Conservation (phyloP, 2,329 filamentous ascomycete species). For the Fusarium napiforme region DNA sequence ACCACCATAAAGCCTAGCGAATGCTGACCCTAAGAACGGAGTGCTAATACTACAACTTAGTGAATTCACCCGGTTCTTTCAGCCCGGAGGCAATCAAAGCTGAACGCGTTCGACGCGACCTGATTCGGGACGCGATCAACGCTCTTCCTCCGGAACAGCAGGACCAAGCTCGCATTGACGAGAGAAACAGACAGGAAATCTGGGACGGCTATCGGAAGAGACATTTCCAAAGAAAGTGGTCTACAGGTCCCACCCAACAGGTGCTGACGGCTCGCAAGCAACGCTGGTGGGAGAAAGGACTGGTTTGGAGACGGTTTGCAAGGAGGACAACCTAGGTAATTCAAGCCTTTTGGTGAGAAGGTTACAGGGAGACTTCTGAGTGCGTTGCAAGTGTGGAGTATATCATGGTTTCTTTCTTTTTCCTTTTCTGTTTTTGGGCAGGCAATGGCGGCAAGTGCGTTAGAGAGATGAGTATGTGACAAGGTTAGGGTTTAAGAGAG, state of each 20-base stretch:
- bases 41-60: background rate
- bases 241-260: background rate
- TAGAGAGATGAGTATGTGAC: no score
- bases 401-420: no score
- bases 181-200: background rate
- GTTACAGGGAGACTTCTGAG: background rate
- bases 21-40: no score
- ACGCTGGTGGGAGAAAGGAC: background rate
- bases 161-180: background rate
- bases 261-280: rapidly evolving
- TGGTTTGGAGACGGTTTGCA: background rate
- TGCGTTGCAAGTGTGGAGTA: no score
- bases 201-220: background rate
- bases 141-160: background rate
- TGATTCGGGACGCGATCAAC: background rate
- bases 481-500: no score
- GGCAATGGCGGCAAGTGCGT: no score
- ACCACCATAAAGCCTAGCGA: rapidly evolving
- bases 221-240: rapidly evolving
- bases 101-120: background rate
- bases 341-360: background rate
- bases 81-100: background rate
- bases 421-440: no score
- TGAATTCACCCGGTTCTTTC: background rate
- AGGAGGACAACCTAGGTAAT: background rate